phyloP scores from a whole-genome alignment of 345 rosid species.

The Salix purpurea region DNA sequence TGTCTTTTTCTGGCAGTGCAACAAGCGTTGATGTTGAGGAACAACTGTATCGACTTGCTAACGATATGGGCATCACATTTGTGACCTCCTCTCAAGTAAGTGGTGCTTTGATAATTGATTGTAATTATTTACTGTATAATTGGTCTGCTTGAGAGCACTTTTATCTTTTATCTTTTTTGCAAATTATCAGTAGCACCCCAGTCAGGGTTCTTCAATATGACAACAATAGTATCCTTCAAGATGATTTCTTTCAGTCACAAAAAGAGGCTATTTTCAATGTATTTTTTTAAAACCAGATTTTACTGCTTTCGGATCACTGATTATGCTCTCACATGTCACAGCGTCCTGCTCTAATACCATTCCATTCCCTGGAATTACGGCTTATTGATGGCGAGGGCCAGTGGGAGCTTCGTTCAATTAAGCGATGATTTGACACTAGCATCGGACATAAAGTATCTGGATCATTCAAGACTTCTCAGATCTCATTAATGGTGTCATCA shows the following conservation, averaged over 20 bases:
- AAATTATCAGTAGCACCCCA: neutral
- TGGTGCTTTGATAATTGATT: neutral
- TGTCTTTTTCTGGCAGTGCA: slow-evolving; percentile 49
- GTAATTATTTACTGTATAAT: neutral
- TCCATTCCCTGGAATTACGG: slow-evolving; percentile 73
- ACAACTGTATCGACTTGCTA: slow-evolving; percentile 82
- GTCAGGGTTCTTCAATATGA: neutral
- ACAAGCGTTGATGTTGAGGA: slow-evolving; percentile 97
- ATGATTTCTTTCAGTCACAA: neutral
- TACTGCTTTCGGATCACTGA: neutral
- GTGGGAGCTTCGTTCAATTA: slow-evolving; percentile 84
- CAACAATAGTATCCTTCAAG: neutral
- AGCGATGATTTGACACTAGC: slow-evolving; percentile 31
- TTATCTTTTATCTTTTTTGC: too few species aligned
- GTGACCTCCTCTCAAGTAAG: slow-evolving; percentile 91
- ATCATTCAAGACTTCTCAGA: neutral
- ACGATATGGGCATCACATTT: slow-evolving; percentile 78
- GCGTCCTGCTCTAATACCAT: slow-evolving; percentile 95
- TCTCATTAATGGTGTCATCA: neutral
- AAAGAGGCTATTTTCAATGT: neutral
- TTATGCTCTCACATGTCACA: slow-evolving; percentile 7
- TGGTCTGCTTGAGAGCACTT: neutral
- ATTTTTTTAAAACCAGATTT: neutral
- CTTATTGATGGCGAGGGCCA: slow-evolving; percentile 92
- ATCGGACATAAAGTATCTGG: neutral